These are phyloP conservation scores for Trypanosoma boissoni DNA, from an alignment of 208 protist species.

Conservation along the genomic window DNA sequence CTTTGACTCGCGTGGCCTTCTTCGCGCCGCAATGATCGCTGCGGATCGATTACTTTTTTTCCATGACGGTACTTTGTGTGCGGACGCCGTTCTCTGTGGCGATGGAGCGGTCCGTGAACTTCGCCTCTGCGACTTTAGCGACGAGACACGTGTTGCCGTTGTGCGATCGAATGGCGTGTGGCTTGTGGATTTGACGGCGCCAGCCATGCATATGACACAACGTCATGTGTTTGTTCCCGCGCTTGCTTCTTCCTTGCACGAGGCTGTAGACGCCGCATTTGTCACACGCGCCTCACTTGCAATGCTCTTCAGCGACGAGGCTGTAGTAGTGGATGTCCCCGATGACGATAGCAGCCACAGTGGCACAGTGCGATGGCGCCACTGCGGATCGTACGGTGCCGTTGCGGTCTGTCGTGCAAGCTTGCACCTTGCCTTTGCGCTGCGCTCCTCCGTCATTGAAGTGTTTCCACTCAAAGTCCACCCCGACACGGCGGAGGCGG, in stretches of 20 bases:
- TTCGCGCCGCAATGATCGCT: slow-evolving; percentile 63
- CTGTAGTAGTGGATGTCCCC: slow-evolving; percentile 16
- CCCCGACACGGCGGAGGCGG: neutral
- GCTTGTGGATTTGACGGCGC: slow-evolving; percentile 15
- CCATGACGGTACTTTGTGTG: slow-evolving; percentile 41
- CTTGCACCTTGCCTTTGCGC: slow-evolving; percentile 57
- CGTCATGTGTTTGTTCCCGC: neutral
- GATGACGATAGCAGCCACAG: neutral
- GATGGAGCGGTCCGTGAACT: slow-evolving; percentile 17
- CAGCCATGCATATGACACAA: slow-evolving; percentile 10
- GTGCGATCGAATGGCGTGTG: slow-evolving; percentile 8
- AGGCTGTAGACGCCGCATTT: slow-evolving; percentile 26
- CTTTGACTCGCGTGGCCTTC: slow-evolving; percentile 42
- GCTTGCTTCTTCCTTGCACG: neutral
- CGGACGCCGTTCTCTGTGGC: slow-evolving; percentile 28
- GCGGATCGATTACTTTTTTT: slow-evolving; percentile 58
- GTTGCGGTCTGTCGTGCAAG: slow-evolving; percentile 66
- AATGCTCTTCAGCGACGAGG: slow-evolving; percentile 23
- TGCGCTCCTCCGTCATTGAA: slow-evolving; percentile 46
- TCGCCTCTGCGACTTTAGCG: slow-evolving; percentile 17
- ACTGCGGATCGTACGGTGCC: slow-evolving; percentile 51
- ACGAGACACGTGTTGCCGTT: slow-evolving; percentile 22
- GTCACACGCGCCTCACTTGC: slow-evolving; percentile 9
- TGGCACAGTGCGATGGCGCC: slow-evolving; percentile 52
- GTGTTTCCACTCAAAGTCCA: slow-evolving; percentile 45